Evolutionary conservation across 495 filamentous ascomycete species (phyloP).

Genomic region (Xylaria sp.): DNA sequence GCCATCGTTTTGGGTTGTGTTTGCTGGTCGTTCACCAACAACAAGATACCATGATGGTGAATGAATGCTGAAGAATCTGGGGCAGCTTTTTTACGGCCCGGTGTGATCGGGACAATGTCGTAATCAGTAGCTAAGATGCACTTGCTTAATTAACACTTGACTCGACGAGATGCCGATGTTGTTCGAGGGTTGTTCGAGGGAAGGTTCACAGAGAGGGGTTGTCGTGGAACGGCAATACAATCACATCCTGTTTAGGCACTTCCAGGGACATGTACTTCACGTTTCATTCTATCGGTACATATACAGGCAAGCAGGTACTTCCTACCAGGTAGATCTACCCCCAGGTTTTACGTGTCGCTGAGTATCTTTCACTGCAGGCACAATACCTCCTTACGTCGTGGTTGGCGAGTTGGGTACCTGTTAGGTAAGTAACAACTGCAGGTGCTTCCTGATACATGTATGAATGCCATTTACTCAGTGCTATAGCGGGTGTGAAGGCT

Average conservation of each 20-base stretch:
- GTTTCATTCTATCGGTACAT: neutral
- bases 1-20: conserved; percentile 30
- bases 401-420: neutral
- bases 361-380: neutral
- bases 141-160: neutral
- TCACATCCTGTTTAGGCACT: neutral
- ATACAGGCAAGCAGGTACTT: neutral
- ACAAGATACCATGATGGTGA: neutral
- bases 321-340: neutral
- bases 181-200: neutral
- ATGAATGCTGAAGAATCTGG: neutral
- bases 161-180: neutral
- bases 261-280: neutral
- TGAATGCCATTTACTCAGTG: neutral
- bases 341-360: neutral
- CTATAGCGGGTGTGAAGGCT: neutral
- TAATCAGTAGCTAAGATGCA: neutral
- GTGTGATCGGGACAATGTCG: neutral
- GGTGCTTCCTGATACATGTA: neutral
- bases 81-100: too few species aligned
- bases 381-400: neutral
- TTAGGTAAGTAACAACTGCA: neutral
- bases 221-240: conserved; percentile 10
- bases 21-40: neutral
- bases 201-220: conserved; percentile 10